These are phyloP conservation scores for Tricholoma saponaceum DNA, from an alignment of 768 basidiomycete species.

Conservation along the genomic window DNA sequence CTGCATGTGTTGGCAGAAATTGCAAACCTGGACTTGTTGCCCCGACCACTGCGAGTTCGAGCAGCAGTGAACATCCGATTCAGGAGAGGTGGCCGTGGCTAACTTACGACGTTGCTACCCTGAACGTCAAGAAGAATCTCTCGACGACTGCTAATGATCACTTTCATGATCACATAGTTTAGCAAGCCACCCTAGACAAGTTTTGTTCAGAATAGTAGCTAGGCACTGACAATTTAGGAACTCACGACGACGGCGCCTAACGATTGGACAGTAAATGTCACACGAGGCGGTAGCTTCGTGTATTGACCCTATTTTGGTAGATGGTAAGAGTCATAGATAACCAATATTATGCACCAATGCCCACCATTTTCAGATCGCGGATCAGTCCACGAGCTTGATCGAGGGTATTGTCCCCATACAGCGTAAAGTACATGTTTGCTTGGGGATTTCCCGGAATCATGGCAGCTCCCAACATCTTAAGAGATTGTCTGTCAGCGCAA, in stretches of 20 bases:
- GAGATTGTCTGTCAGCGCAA: not conserved
- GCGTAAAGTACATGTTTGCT: slow-evolving; percentile 47
- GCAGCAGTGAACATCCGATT: too few species aligned
- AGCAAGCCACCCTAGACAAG: slow-evolving; percentile 29
- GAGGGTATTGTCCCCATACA: slow-evolving; percentile 43
- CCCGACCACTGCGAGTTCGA: slow-evolving; percentile 38
- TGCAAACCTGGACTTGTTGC: slow-evolving; percentile 29
- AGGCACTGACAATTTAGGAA: not conserved
- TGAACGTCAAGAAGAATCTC: slow-evolving; percentile 46
- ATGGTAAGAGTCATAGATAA: slow-evolving; percentile 6
- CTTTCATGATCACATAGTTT: slow-evolving; percentile 53
- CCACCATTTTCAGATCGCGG: slow-evolving; percentile 53
- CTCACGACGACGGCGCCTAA: slow-evolving; percentile 52
- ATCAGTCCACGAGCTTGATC: slow-evolving; percentile 49
- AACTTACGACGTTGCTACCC: slow-evolving; percentile 46
- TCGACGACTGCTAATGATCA: slow-evolving; percentile 44
- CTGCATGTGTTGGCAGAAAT: slow-evolving; percentile 1
- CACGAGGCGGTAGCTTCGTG: slow-evolving; percentile 61
- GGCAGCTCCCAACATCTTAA: slow-evolving; percentile 45
- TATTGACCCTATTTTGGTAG: slow-evolving; percentile 30
- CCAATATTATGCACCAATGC: too few species aligned
- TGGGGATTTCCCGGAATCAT: slow-evolving; percentile 46
- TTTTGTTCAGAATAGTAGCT: not conserved
- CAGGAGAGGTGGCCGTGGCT: too few species aligned
- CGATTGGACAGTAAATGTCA: slow-evolving; percentile 56